Evolutionary conservation across 345 rosid species (phyloP).

Genomic region (Kandelia obovata): DNA sequence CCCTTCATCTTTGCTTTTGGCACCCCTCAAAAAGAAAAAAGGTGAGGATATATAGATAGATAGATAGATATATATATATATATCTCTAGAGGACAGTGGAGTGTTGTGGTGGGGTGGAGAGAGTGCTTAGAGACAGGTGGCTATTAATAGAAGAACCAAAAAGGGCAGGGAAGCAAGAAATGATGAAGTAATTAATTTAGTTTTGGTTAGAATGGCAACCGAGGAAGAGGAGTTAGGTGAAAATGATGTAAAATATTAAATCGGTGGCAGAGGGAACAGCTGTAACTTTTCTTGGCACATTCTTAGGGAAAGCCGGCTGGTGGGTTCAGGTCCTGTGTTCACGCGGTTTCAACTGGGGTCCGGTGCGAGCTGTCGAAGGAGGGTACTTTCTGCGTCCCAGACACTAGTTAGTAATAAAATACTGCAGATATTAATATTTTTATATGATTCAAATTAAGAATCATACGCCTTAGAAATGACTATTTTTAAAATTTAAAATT

Average conservation of each 20-base stretch:
- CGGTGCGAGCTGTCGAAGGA: not conserved
- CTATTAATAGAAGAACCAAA: not conserved
- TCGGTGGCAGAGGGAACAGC: not conserved
- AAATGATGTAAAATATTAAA: not conserved
- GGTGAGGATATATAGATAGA: no score
- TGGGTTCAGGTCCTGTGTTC: not conserved
- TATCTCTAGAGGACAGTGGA: not conserved
- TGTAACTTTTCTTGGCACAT: not conserved
- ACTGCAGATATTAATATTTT: no score
- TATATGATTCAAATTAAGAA: no score
- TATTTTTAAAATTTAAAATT: no score
- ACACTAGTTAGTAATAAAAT: no score
- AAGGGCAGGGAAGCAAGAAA: no score
- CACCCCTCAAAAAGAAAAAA: not conserved
- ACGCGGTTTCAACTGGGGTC: not conserved
- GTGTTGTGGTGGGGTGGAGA: not conserved
- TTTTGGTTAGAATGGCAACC: not conserved
- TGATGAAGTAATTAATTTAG: not conserved
- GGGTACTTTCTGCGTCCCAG: not conserved
- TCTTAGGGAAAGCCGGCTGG: not conserved
- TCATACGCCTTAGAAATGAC: no score
- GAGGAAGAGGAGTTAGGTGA: not conserved
- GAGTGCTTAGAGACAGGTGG: not conserved
- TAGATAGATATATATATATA: no score
- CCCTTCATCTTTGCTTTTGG: conserved; percentile 35